A percentile compares a stretch with the other conserved stretches of the same genome.
These are phyloP conservation scores for Eleusine coracana DNA, from an alignment of 176 grass and related monocot genomes.

Conservation along the genomic window DNA sequence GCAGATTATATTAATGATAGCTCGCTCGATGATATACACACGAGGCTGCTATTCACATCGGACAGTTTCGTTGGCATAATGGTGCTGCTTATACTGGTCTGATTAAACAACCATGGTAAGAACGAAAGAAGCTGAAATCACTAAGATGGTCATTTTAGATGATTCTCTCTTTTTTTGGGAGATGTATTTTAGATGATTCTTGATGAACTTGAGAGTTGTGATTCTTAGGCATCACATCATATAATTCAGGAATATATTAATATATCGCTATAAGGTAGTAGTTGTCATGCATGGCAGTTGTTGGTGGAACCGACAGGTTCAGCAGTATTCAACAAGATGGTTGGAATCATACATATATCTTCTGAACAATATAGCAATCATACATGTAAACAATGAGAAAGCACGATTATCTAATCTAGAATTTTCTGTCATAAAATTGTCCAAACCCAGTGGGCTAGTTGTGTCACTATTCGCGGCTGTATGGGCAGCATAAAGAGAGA, in stretches of 20 bases:
- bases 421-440: conserved; percentile 27
- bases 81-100: not conserved
- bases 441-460: not conserved
- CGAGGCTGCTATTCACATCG: not conserved
- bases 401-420: conserved; percentile 8
- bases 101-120: not conserved
- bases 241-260: not conserved
- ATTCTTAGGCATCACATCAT: not conserved
- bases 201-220: not conserved
- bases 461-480: conserved; percentile 33
- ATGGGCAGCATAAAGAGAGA: conserved; percentile 41
- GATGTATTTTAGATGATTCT: not conserved
- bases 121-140: not conserved
- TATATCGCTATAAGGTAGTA: not conserved
- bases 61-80: not conserved
- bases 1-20: not conserved
- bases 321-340: not conserved
- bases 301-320: conserved; percentile 5
- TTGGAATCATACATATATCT: conserved; percentile 1
- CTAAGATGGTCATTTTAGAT: not conserved
- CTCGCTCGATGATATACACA: not conserved
- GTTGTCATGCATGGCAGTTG: not conserved
- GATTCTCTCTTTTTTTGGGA: not conserved
- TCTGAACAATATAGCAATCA: conserved; percentile 19
- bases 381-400: conserved; percentile 21